Conservation (phyloP, 106 monocot species). For the Phalaenopsis equestris region DNA sequence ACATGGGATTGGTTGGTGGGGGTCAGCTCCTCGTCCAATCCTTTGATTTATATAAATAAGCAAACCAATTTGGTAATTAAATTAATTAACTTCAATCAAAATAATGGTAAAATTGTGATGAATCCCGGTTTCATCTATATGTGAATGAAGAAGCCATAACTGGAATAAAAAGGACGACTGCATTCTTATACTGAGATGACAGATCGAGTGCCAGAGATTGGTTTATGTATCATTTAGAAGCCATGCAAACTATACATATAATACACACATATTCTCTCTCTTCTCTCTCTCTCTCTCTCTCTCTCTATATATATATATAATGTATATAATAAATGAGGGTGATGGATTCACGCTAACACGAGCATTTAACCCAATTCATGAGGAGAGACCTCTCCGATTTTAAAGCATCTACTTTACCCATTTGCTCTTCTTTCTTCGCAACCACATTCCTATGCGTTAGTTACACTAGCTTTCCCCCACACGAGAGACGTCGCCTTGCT, state of each 20-base stretch:
- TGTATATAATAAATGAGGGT: not conserved
- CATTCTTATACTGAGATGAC: not conserved
- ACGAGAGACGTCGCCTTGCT: not conserved
- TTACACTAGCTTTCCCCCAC: not conserved
- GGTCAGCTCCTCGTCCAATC: no score
- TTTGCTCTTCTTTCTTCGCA: not conserved
- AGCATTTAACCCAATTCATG: conserved; percentile 34
- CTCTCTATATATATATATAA: no score
- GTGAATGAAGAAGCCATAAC: no score
- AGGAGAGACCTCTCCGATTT: conserved; percentile 25
- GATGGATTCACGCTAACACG: not conserved
- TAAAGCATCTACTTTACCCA: conserved; percentile 18
- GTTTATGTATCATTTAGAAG: no score
- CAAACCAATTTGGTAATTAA: no score
- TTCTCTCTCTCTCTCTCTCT: no score
- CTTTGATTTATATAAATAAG: no score
- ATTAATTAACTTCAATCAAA: no score
- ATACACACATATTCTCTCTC: no score
- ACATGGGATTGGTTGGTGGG: no score
- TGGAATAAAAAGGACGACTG: not conserved
- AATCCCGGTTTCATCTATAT: no score
- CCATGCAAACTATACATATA: not conserved
- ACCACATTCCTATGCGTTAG: not conserved
- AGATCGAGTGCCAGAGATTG: not conserved
- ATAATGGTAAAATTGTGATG: no score